These are phyloP conservation scores for Curvularia spicifera DNA, from an alignment of 2,329 filamentous ascomycete species.

Conservation along the genomic window DNA sequence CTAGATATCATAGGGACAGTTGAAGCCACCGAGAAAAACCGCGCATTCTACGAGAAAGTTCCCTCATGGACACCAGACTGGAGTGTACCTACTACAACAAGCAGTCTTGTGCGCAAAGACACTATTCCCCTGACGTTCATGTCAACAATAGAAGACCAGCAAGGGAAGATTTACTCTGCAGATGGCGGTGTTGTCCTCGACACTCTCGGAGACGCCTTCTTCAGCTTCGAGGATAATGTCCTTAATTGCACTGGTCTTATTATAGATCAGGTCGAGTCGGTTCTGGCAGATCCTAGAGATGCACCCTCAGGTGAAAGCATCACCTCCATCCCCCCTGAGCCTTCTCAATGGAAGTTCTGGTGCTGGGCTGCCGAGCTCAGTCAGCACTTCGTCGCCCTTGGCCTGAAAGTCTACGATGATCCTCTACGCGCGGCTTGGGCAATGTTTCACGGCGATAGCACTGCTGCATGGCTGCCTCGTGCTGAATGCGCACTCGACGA, in stretches of 20 bases:
- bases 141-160: neutral
- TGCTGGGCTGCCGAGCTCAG: neutral
- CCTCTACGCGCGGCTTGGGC: neutral
- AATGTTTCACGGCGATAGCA: neutral
- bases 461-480: neutral
- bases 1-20: conserved; percentile 1
- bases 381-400: neutral
- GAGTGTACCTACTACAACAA: neutral
- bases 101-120: neutral
- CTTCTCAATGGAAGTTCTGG: neutral
- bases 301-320: neutral
- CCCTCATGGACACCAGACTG: neutral
- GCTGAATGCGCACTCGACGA: neutral
- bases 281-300: neutral
- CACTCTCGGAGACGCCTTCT: neutral
- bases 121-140: neutral
- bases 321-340: too few species aligned
- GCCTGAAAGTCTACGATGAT: neutral
- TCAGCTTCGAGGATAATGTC: neutral
- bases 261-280: neutral
- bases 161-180: neutral
- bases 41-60: neutral
- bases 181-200: neutral
- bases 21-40: neutral
- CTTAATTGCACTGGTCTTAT: neutral